phyloP scores from a whole-genome alignment of 148 eudicot species.

The Salicornia ramosissima region DNA sequence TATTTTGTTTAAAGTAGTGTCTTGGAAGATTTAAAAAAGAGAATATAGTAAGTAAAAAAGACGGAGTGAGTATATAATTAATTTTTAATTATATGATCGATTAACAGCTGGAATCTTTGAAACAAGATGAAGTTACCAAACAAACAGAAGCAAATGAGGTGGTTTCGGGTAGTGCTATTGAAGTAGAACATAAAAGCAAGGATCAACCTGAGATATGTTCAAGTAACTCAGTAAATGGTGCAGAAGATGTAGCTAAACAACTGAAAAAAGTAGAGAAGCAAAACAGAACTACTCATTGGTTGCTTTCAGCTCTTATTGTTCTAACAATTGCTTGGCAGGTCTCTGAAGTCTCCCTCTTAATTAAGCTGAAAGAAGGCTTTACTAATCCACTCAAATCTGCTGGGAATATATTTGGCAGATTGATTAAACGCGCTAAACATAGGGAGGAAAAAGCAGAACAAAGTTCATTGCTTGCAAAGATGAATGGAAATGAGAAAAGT shows the following conservation, averaged over 20 bases:
- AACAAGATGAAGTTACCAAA: conserved; percentile 24
- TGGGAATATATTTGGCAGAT: conserved; percentile 34
- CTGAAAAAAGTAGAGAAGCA: conserved; percentile 57
- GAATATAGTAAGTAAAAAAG: too few relatives aligned
- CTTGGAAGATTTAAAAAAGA: too few relatives aligned
- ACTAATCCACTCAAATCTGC: conserved; percentile 44
- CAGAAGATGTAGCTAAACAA: conserved; percentile 44
- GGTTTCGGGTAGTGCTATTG: conserved; percentile 14
- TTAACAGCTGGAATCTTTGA: conserved; percentile 38
- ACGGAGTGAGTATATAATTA: background rate
- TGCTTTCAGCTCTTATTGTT: conserved; percentile 49
- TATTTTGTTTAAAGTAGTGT: too few relatives aligned
- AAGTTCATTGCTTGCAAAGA: conserved; percentile 15
- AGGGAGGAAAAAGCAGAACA: conserved; percentile 15
- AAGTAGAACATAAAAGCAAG: conserved; percentile 8
- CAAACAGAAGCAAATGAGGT: conserved; percentile 15
- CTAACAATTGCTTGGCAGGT: conserved; percentile 68
- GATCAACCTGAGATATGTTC: conserved; percentile 3
- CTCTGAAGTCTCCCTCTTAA: conserved; percentile 48
- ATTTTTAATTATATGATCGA: background rate
- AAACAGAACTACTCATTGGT: conserved; percentile 59
- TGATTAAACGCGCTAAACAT: conserved; percentile 27
- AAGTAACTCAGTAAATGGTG: background rate
- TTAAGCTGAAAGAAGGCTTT: conserved; percentile 44
- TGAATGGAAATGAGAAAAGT: conserved; percentile 13